phyloP scores from a whole-genome alignment of 257 asterid species.

The Solanum pennellii region DNA sequence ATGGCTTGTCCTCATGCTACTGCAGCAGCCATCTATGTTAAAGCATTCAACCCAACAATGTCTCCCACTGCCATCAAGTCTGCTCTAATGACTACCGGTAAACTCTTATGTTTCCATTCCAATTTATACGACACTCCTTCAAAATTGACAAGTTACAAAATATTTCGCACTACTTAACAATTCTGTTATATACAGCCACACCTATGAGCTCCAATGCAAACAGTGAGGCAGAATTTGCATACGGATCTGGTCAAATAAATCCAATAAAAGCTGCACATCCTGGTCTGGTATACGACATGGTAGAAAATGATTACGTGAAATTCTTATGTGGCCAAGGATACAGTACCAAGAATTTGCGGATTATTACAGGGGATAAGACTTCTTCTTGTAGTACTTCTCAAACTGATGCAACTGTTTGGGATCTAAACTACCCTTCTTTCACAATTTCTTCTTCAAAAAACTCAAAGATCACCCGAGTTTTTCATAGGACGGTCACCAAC shows the following conservation, averaged over 20 bases:
- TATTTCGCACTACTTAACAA: neutral
- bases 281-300: slow-evolving; percentile 48
- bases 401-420: slow-evolving; percentile 36
- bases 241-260: slow-evolving; percentile 64
- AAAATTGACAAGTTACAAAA: neutral
- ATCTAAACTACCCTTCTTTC: slow-evolving; percentile 57
- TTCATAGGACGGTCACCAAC: slow-evolving; percentile 43
- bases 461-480: slow-evolving; percentile 8
- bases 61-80: slow-evolving; percentile 67
- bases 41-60: slow-evolving; percentile 56
- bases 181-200: slow-evolving; percentile 16
- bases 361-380: slow-evolving; percentile 38
- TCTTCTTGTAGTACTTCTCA: slow-evolving; percentile 34
- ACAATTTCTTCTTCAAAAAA: slow-evolving; percentile 12
- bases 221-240: slow-evolving; percentile 50
- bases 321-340: slow-evolving; percentile 77
- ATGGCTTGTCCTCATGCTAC: slow-evolving; percentile 76
- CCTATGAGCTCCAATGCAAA: slow-evolving; percentile 25
- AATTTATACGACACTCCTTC: neutral
- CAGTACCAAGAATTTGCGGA: slow-evolving; percentile 23
- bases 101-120: neutral
- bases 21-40: slow-evolving; percentile 57
- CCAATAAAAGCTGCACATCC: slow-evolving; percentile 48
- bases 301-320: slow-evolving; percentile 34
- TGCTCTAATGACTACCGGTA: slow-evolving; percentile 65